Conservation (phyloP, 1,139 yeast genomes). For the Suhomyces panamericanus region DNA sequence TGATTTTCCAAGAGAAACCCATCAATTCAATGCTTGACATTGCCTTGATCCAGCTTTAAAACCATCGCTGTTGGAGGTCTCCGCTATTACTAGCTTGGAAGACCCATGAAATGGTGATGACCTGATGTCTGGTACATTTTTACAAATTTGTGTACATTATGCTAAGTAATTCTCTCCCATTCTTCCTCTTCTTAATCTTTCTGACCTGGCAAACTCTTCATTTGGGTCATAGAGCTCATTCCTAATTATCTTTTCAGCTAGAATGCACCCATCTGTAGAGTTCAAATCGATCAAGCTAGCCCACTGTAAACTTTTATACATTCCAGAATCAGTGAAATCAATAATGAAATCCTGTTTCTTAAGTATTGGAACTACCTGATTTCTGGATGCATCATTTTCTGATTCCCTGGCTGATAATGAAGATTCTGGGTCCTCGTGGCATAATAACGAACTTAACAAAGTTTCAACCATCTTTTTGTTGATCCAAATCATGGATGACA, state of each 20-base stretch:
- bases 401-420: not conserved
- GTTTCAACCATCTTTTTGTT: constrained; percentile 40
- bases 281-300: constrained; percentile 42
- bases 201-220: constrained; percentile 34
- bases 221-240: constrained; percentile 32
- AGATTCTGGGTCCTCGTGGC: constrained; percentile 5
- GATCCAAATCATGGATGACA: constrained; percentile 56
- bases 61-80: constrained; percentile 38
- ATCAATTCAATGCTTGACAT: not conserved
- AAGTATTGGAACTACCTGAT: not conserved
- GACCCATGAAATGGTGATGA: constrained; percentile 51
- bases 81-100: constrained; percentile 22
- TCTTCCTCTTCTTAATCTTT: constrained; percentile 44
- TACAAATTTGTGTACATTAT: constrained; percentile 1
- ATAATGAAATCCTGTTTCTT: constrained; percentile 31
- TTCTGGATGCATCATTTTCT: not conserved
- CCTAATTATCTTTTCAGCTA: constrained; percentile 34
- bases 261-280: constrained; percentile 30
- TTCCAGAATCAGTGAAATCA: constrained; percentile 57
- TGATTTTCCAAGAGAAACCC: constrained; percentile 29
- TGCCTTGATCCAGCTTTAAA: constrained; percentile 43
- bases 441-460: constrained; percentile 24
- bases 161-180: constrained; percentile 46
- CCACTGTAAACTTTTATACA: constrained; percentile 59
- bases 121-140: constrained; percentile 31